Conservation (phyloP, 257 asterid species). For the Plantago major region DNA sequence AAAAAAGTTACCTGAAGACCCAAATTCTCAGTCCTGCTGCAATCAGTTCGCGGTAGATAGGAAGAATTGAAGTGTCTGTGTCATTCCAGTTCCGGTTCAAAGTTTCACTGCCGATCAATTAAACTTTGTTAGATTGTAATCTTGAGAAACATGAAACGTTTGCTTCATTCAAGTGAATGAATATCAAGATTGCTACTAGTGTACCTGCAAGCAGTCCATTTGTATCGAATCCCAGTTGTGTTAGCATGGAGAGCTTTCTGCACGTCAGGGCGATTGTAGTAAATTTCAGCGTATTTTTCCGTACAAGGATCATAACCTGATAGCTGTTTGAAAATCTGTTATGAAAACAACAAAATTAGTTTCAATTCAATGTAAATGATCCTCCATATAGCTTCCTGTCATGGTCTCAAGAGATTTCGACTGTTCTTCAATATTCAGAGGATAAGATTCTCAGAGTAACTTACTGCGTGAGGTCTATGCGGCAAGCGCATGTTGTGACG, state of each 20-base stretch:
- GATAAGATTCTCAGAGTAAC: too few species aligned
- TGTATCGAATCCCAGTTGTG: slow-evolving; percentile 61
- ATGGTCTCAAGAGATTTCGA: too few species aligned
- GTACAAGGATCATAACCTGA: slow-evolving; percentile 94
- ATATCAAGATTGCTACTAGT: not conserved
- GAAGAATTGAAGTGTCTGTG: slow-evolving; percentile 79
- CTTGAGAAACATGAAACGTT: too few species aligned
- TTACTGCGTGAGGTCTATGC: slow-evolving; percentile 55
- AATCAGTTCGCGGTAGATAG: slow-evolving; percentile 60
- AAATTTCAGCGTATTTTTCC: slow-evolving; percentile 78
- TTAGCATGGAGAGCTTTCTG: slow-evolving; percentile 93
- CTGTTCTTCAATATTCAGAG: too few species aligned
- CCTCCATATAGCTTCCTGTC: too few species aligned
- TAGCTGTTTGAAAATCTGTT: slow-evolving; percentile 31
- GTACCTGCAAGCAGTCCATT: slow-evolving; percentile 99
- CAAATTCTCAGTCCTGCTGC: slow-evolving; percentile 87
- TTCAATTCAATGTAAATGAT: not conserved
- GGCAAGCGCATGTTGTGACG: slow-evolving; percentile 68
- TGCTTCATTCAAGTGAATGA: too few species aligned
- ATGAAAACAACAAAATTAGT: slow-evolving; percentile 1
- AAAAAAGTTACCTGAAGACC: slow-evolving; percentile 92
- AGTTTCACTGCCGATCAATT: slow-evolving; percentile 48
- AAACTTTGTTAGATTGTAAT: too few species aligned
- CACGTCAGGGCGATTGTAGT: slow-evolving; percentile 81
- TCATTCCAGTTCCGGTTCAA: slow-evolving; percentile 93